Evolutionary conservation across 148 eudicot species (phyloP).

Genomic region (Camellia lanceoleosa): DNA sequence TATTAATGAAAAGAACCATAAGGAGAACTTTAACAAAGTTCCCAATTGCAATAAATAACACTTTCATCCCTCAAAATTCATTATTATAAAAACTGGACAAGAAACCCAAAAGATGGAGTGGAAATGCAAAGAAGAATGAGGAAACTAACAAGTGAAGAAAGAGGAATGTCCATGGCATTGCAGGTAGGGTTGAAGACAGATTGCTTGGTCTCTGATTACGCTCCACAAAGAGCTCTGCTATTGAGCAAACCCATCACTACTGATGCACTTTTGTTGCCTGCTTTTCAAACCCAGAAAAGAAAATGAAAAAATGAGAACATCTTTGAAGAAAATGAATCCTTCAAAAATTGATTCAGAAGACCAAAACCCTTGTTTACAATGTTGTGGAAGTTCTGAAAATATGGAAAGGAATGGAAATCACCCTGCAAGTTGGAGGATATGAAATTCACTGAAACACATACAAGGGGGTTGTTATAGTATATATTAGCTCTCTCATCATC

Average conservation of each 20-base stretch:
- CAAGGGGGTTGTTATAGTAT: too few species aligned
- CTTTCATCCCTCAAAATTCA: background rate
- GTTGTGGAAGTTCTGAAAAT: too few species aligned
- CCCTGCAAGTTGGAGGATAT: too few species aligned
- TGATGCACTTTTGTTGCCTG: background rate
- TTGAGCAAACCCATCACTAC: constrained; percentile 34
- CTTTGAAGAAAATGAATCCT: background rate
- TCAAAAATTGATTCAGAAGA: background rate
- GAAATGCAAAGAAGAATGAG: background rate
- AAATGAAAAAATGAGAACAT: background rate
- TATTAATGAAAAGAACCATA: background rate
- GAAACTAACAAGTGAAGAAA: constrained; percentile 8
- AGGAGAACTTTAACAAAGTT: background rate
- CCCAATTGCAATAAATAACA: background rate
- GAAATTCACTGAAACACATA: too few species aligned
- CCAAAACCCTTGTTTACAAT: too few species aligned
- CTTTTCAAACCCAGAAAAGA: background rate
- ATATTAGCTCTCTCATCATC: too few species aligned
- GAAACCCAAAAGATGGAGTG: background rate
- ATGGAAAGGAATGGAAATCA: too few species aligned
- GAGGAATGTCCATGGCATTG: background rate
- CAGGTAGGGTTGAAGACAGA: background rate
- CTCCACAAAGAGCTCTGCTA: constrained; percentile 28
- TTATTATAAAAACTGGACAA: background rate
- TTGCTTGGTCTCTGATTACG: constrained; percentile 16